Evolutionary conservation across 2,329 filamentous ascomycete species (phyloP).

Genomic region (Sclerotinia trifoliorum): DNA sequence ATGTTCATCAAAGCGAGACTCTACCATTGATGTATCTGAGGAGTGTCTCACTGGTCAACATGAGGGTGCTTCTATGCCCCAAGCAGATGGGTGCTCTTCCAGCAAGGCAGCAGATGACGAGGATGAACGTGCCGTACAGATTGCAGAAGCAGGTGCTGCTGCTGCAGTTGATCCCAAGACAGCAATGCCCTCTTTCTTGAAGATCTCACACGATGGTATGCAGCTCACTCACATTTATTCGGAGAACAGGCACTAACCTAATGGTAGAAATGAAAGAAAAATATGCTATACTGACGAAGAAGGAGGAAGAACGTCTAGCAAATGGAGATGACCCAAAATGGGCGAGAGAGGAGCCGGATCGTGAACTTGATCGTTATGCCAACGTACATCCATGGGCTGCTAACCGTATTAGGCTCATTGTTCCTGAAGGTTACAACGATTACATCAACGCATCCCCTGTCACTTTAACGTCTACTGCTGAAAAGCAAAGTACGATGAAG

Average conservation of each 20-base stretch:
- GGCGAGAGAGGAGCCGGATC: slow-evolving; percentile 57
- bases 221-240: slow-evolving; percentile 24
- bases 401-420: slow-evolving; percentile 78
- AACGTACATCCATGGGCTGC: slow-evolving; percentile 90
- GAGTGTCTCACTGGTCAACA: slow-evolving; percentile 8
- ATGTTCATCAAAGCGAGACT: slow-evolving; percentile 4
- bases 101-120: slow-evolving; percentile 22
- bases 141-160: slow-evolving; percentile 13
- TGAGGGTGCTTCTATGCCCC: slow-evolving; percentile 15
- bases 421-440: slow-evolving; percentile 69
- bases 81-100: slow-evolving; percentile 21
- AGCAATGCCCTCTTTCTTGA: slow-evolving; percentile 53
- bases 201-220: slow-evolving; percentile 49
- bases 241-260: slow-evolving; percentile 24
- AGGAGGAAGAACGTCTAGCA: slow-evolving; percentile 44
- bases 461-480: slow-evolving; percentile 44
- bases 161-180: slow-evolving; percentile 12
- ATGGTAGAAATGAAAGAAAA: slow-evolving; percentile 55
- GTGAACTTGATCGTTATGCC: slow-evolving; percentile 74
- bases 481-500: slow-evolving; percentile 34
- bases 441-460: slow-evolving; percentile 80
- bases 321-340: slow-evolving; percentile 46
- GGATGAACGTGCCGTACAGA: slow-evolving; percentile 1
- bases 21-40: background rate
- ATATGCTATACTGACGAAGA: slow-evolving; percentile 62